These are phyloP conservation scores for Penicillium sp. DNA, from an alignment of 2,329 filamentous ascomycete genomes.

Conservation along the genomic window DNA sequence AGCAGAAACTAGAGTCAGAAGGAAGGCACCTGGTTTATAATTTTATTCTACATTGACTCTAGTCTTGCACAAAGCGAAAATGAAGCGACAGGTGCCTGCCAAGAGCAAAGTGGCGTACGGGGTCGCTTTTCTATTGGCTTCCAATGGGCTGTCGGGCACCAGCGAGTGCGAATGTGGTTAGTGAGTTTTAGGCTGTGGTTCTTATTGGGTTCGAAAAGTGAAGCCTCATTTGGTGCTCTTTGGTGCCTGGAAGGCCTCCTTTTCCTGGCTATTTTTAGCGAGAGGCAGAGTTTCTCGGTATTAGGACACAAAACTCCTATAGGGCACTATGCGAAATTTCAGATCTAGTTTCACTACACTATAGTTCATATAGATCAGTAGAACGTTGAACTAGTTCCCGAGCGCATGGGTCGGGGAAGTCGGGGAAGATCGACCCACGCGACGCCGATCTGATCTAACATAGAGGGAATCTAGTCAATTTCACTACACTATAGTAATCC, in stretches of 20 bases:
- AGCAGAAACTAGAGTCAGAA: not conserved
- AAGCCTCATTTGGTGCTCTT: not conserved
- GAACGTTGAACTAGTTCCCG: not conserved
- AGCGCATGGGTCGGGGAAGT: not conserved
- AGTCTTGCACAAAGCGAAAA: constrained; percentile 1
- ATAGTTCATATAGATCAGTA: too few species aligned
- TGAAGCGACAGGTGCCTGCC: constrained; percentile 3
- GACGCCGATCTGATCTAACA: not conserved
- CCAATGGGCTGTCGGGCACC: not conserved
- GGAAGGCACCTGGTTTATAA: not conserved
- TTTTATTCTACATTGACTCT: constrained; percentile 2
- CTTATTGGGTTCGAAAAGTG: not conserved
- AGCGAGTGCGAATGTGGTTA: not conserved
- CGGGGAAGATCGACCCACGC: not conserved
- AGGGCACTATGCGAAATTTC: too few species aligned
- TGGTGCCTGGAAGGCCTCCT: too few species aligned
- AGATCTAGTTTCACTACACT: too few species aligned
- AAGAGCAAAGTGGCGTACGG: constrained; percentile 6
- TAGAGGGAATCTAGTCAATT: not conserved
- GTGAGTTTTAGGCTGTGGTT: not conserved
- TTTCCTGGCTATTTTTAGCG: too few species aligned
- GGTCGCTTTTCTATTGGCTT: not conserved
- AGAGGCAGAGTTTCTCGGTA: too few species aligned
- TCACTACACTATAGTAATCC: not conserved
- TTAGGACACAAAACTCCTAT: too few species aligned